These are phyloP conservation scores for Chionographis japonica DNA, from an alignment of 106 monocot genomes.

Conservation along the genomic window DNA sequence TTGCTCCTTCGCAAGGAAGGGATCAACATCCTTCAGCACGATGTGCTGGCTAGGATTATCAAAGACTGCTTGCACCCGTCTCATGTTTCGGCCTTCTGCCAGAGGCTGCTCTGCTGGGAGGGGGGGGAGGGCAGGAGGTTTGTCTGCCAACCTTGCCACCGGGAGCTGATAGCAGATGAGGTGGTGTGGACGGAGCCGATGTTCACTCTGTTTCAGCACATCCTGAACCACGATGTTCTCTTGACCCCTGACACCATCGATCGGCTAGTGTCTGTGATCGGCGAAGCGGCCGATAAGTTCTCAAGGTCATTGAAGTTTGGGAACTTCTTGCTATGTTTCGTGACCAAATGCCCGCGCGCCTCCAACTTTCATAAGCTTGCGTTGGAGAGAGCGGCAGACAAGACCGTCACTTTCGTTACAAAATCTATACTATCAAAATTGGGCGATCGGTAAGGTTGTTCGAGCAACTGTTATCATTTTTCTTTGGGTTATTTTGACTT, in stretches of 20 bases:
- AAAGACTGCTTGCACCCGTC: constrained; percentile 71
- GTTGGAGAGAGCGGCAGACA: constrained; percentile 48
- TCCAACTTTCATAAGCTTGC: constrained; percentile 25
- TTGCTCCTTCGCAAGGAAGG: constrained; percentile 58
- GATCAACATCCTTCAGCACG: constrained; percentile 48
- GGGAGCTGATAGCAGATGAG: constrained; percentile 32
- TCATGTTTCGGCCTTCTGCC: constrained; percentile 75
- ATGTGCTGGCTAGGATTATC: constrained; percentile 49
- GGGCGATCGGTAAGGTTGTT: constrained; percentile 7
- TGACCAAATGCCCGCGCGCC: constrained; percentile 42
- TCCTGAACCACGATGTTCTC: constrained; percentile 42
- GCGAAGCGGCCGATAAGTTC: constrained; percentile 27
- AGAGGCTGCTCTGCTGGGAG: constrained; percentile 46
- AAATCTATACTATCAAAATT: constrained; percentile 73
- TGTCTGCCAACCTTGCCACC: constrained; percentile 55
- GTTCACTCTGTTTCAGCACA: constrained; percentile 65
- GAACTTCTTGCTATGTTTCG: constrained; percentile 69
- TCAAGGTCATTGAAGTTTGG: constrained; percentile 74
- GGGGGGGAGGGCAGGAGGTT: constrained; percentile 12
- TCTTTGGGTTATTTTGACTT: too few species aligned
- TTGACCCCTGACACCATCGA: constrained; percentile 67
- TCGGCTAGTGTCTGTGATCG: constrained; percentile 35
- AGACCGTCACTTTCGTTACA: constrained; percentile 72
- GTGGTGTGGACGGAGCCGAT: constrained; percentile 69
- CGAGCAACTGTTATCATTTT: too few species aligned